Evolutionary conservation across 2,329 filamentous ascomycete species (phyloP).

Genomic region (Trichoderma koningiopsis): DNA sequence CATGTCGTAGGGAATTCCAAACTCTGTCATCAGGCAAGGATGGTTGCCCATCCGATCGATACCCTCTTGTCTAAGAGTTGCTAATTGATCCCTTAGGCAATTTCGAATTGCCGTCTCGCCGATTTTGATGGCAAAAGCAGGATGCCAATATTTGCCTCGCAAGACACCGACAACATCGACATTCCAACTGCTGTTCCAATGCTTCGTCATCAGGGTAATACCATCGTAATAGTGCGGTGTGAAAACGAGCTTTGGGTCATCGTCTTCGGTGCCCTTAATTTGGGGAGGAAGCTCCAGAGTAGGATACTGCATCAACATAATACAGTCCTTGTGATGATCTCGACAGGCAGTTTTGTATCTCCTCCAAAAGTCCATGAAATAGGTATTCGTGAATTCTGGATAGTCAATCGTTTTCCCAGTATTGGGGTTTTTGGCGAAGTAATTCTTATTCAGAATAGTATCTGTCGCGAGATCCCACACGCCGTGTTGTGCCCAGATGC

Average conservation of each 20-base stretch:
- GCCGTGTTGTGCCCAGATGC: constrained; percentile 94
- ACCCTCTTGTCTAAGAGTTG: constrained; percentile 81
- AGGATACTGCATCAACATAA: constrained; percentile 89
- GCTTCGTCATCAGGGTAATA: constrained; percentile 94
- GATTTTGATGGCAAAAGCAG: constrained; percentile 88
- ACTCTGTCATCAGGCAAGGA: constrained; percentile 89
- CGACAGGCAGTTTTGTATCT: constrained; percentile 75
- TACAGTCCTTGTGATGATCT: constrained; percentile 72
- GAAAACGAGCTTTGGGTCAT: constrained; percentile 88
- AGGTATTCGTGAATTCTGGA: constrained; percentile 84
- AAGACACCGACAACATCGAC: constrained; percentile 92
- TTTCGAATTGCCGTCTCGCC: constrained; percentile 94
- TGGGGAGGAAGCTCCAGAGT: constrained; percentile 87
- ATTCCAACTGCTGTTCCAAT: constrained; percentile 98
- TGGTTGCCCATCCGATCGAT: constrained; percentile 85
- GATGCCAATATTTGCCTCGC: constrained; percentile 82
- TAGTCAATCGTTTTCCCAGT: constrained; percentile 77
- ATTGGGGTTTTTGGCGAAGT: constrained; percentile 78
- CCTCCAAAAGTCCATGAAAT: constrained; percentile 86
- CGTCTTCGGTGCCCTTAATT: constrained; percentile 84
- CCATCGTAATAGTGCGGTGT: constrained; percentile 97
- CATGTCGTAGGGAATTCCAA: constrained; percentile 99
- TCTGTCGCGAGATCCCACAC: constrained; percentile 87
- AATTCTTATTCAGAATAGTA: constrained; percentile 77
- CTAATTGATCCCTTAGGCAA: constrained; percentile 85